A percentile compares a stretch with the other conserved stretches of the same genome.
Conservation (phyloP, 2,329 filamentous ascomycete genomes). For the Thermochaetoides dissita region DNA sequence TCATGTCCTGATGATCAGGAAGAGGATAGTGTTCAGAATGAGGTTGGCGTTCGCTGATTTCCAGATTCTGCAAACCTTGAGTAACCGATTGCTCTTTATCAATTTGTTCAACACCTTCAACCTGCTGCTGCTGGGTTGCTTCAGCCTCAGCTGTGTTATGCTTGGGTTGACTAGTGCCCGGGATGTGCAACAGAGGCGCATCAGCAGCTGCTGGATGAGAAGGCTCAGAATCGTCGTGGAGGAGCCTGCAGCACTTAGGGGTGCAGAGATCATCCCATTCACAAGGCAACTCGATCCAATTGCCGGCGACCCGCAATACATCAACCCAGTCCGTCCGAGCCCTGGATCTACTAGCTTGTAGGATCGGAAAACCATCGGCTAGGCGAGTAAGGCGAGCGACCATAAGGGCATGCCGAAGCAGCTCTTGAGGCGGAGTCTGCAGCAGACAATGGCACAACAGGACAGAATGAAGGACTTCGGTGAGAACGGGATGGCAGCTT, state of each 20-base stretch:
- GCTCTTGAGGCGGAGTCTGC: constrained; percentile 65
- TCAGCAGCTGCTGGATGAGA: constrained; percentile 5
- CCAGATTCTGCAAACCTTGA: no score
- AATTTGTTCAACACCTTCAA: no score
- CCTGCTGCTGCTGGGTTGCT: no score
- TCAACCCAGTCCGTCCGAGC: constrained; percentile 71
- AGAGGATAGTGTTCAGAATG: no score
- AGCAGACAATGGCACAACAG: constrained; percentile 67
- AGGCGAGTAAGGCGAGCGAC: constrained; percentile 61
- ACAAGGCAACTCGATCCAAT: constrained; percentile 52
- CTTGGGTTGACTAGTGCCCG: no score
- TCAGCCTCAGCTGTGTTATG: no score
- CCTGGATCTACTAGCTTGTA: constrained; percentile 57
- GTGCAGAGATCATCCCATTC: constrained; percentile 61
- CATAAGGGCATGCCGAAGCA: constrained; percentile 69
- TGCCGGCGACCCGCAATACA: constrained; percentile 50
- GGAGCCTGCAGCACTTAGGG: constrained; percentile 12
- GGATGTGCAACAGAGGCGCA: no score
- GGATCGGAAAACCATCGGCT: constrained; percentile 67
- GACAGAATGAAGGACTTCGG: constrained; percentile 64
- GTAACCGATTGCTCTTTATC: no score
- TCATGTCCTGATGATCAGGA: no score
- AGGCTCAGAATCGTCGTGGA: constrained; percentile 22
- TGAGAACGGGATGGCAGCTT: constrained; percentile 69
- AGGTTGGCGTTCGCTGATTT: no score